A percentile compares a stretch with the other conserved stretches of the same genome.
Evolutionary conservation across 306 rosid species (phyloP).

Genomic region (Vachellia collinsii): DNA sequence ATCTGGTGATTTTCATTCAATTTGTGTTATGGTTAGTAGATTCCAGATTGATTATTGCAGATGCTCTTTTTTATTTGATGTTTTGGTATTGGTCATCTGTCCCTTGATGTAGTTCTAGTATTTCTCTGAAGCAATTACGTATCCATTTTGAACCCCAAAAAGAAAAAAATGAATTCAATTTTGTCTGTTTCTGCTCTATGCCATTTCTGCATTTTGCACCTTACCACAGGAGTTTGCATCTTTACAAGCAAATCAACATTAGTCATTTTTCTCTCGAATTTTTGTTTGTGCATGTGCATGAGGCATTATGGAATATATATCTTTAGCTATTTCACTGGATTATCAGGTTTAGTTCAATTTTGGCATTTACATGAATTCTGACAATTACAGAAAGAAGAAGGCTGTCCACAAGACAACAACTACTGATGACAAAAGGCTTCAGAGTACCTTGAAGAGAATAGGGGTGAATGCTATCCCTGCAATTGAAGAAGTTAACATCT

Average conservation of each 20-base stretch:
- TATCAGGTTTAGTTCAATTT: neutral
- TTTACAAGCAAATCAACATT: neutral
- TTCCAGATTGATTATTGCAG: neutral
- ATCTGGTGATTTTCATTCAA: neutral
- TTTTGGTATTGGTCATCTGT: neutral
- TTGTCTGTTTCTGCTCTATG: neutral
- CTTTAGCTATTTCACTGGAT: neutral
- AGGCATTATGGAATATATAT: neutral
- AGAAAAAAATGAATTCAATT: neutral
- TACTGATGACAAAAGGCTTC: slow-evolving; percentile 96
- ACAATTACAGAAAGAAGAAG: slow-evolving; percentile 85
- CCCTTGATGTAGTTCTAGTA: neutral
- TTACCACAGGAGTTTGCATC: neutral
- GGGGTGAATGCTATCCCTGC: slow-evolving; percentile 97
- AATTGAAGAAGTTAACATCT: slow-evolving; percentile 94
- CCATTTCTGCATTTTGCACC: neutral
- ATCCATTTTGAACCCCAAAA: too few relatives aligned
- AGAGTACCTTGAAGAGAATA: slow-evolving; percentile 96
- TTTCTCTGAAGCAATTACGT: neutral
- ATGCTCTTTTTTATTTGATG: neutral
- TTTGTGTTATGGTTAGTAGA: neutral
- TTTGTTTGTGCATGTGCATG: neutral
- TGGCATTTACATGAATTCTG: slow-evolving; percentile 3
- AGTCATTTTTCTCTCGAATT: neutral
- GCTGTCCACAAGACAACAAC: slow-evolving; percentile 98